Percentiles rank a stretch among this genome's conserved stretches.
Evolutionary conservation across 2,329 filamentous ascomycete species (phyloP).

Genomic region (Capronia americana): DNA sequence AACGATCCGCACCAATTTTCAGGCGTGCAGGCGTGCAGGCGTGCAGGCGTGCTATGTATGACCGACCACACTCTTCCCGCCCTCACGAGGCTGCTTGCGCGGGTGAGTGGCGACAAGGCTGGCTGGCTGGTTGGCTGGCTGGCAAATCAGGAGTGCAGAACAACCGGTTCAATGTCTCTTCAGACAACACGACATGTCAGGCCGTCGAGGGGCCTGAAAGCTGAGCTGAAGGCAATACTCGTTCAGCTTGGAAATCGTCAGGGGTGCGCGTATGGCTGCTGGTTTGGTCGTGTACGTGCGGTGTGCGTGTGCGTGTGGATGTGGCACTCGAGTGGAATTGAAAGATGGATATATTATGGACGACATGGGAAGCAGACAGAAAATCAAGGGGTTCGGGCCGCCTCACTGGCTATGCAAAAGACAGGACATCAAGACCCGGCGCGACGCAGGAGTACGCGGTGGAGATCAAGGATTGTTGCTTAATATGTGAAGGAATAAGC

Average conservation of each 20-base stretch:
- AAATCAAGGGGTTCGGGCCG: neutral
- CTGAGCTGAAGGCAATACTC: neutral
- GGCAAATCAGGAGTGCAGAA: neutral
- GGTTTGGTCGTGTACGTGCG: neutral
- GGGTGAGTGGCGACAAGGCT: neutral
- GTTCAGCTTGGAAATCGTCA: neutral
- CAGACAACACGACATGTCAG: neutral
- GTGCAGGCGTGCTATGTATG: neutral
- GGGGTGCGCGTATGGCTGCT: neutral
- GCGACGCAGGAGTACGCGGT: neutral
- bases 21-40: neutral
- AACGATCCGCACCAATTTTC: neutral
- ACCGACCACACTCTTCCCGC: neutral
- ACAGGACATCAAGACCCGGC: neutral
- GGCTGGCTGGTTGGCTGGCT: too few relatives aligned
- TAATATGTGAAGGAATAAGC: neutral
- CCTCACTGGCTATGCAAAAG: neutral
- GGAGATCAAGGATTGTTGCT: neutral
- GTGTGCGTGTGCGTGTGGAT: neutral
- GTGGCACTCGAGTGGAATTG: too few relatives aligned
- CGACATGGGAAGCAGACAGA: neutral
- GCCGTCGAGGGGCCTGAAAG: neutral
- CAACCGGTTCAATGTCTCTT: neutral
- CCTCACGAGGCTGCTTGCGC: neutral
- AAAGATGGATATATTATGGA: neutral